Evolutionary conservation across 441 rosid species (phyloP).

Genomic region (Populus hybrid): DNA sequence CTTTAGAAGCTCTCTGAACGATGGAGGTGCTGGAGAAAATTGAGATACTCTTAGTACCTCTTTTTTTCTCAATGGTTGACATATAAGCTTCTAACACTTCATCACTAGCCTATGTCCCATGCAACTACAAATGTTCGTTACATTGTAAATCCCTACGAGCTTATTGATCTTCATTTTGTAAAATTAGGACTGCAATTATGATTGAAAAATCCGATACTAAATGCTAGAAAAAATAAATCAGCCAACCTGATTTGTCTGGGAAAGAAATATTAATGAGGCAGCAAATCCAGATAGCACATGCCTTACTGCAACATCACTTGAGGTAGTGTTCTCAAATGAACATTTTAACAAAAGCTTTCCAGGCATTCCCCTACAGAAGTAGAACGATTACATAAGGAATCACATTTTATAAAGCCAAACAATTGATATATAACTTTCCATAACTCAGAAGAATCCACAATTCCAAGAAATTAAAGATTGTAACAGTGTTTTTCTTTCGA

Average conservation of each 20-base stretch:
- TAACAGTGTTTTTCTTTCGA: neutral
- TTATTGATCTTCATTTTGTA: neutral
- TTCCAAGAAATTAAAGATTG: neutral
- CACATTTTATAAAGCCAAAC: neutral
- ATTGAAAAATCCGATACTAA: neutral
- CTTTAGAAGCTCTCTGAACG: neutral
- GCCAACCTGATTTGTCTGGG: constrained; percentile 60
- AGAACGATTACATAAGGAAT: neutral
- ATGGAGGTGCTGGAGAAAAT: neutral
- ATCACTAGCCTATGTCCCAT: neutral
- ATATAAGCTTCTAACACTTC: neutral
- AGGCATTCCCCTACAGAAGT: constrained; percentile 30
- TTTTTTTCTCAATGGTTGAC: neutral
- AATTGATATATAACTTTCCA: neutral
- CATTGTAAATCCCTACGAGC: neutral
- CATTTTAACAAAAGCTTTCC: constrained; percentile 31
- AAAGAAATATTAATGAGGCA: constrained; percentile 48
- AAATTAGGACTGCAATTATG: neutral
- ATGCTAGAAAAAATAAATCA: constrained; percentile 7
- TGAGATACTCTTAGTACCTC: neutral
- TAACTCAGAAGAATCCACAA: neutral
- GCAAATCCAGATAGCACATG: constrained; percentile 54
- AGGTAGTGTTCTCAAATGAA: constrained; percentile 27
- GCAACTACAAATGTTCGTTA: neutral
- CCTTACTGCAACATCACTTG: constrained; percentile 21